Conservation (phyloP, 495 filamentous ascomycete genomes). For the Letharia lupina region DNA sequence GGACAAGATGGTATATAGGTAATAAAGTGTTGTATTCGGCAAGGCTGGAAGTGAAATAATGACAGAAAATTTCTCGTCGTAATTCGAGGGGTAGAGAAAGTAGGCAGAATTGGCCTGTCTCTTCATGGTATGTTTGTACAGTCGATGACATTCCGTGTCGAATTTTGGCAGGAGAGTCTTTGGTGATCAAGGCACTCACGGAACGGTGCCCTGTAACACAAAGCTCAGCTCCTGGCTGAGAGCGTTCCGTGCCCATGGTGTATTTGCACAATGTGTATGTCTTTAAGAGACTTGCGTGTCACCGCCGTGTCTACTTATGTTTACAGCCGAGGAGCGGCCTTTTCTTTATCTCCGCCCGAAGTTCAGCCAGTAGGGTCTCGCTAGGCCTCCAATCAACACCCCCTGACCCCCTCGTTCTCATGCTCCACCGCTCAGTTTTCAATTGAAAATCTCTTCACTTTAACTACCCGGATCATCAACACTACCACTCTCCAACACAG, state of each 20-base stretch:
- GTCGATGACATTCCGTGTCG: no score
- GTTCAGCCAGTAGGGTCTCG: slow-evolving; percentile 3
- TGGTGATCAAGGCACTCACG: no score
- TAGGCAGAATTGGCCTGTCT: not conserved
- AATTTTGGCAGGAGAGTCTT: no score
- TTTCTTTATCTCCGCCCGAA: not conserved
- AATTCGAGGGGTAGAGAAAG: slow-evolving; percentile 1
- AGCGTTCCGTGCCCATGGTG: no score
- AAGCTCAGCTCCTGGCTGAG: no score
- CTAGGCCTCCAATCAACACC: slow-evolving; percentile 1
- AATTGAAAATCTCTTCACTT: slow-evolving; percentile 9
- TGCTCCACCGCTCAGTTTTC: no score
- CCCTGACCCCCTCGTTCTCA: not conserved
- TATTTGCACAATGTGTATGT: no score
- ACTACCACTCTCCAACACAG: not conserved
- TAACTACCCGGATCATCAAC: slow-evolving; percentile 14
- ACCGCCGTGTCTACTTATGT: no score
- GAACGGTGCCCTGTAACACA: no score
- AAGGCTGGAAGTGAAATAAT: not conserved
- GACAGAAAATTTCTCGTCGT: not conserved
- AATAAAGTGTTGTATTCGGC: not conserved
- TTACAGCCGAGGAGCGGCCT: no score
- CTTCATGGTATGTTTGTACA: no score
- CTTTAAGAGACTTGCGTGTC: no score
- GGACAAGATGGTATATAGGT: not conserved